Percentiles rank a stretch among this genome's conserved stretches.
These are phyloP conservation scores for Alternaria ventricosa DNA, from an alignment of 2,329 filamentous ascomycete species.

Conservation along the genomic window DNA sequence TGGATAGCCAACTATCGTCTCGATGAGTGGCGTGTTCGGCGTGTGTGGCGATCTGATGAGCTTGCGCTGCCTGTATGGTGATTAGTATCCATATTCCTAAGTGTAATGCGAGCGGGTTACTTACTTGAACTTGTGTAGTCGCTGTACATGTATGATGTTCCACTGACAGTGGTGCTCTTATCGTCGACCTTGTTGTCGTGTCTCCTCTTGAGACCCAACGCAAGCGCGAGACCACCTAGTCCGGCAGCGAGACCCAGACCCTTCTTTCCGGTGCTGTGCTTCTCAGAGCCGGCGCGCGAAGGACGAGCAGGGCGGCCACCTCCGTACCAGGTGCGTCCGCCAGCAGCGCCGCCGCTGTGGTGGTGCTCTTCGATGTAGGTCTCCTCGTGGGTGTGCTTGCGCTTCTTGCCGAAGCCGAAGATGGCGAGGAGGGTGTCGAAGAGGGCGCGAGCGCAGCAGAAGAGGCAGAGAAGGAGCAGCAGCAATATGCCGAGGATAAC, in stretches of 20 bases:
- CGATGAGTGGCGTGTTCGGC: slow-evolving; percentile 48
- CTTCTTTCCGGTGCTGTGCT: slow-evolving; percentile 45
- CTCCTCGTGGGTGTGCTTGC: slow-evolving; percentile 59
- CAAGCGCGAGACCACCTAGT: slow-evolving; percentile 53
- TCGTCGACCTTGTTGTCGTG: slow-evolving; percentile 51
- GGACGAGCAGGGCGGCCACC: slow-evolving; percentile 44
- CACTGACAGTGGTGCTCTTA: slow-evolving; percentile 51
- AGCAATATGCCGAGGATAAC: slow-evolving; percentile 70
- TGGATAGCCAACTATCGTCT: slow-evolving; percentile 21
- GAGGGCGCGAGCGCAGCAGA: slow-evolving; percentile 64
- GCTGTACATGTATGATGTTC: slow-evolving; percentile 50
- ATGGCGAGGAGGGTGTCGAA: slow-evolving; percentile 66
- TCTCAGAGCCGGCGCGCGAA: slow-evolving; percentile 40
- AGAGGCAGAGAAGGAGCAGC: slow-evolving; percentile 75
- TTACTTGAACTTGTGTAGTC: slow-evolving; percentile 59
- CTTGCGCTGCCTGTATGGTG: slow-evolving; percentile 51
- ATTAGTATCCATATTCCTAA: slow-evolving; percentile 18
- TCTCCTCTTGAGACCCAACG: slow-evolving; percentile 55
- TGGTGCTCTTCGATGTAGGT: slow-evolving; percentile 70
- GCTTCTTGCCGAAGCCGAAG: slow-evolving; percentile 64
- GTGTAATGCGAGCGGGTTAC: slow-evolving; percentile 28
- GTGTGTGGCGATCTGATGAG: slow-evolving; percentile 51
- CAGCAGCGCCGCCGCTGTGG: slow-evolving; percentile 64
- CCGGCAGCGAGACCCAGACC: slow-evolving; percentile 50
- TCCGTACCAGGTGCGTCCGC: slow-evolving; percentile 60